Base-by-base conservation (phyloP, 495 filamentous ascomycete species). In the Geopyxis carbonaria region DNA sequence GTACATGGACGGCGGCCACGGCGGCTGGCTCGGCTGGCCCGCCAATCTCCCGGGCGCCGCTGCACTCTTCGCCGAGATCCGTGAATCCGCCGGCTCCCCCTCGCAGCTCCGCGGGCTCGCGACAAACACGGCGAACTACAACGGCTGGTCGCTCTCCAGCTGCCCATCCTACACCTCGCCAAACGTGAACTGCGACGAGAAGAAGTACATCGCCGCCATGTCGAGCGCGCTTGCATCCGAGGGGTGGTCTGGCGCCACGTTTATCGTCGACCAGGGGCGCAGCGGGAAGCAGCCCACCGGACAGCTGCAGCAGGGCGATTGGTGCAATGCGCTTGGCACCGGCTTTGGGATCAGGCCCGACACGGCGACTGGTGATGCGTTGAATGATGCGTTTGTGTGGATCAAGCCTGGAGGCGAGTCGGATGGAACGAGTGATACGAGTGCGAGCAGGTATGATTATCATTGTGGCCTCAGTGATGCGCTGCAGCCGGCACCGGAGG, bases 1-100 rank as follows among this genome's bases (percentile, higher is more conserved):
- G 80, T 86, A 89, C 59, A 47, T 89, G 34, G 81, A 89, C 53
- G 80, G 77, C 40, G 80, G 77, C 57, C 75, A 80, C 64, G 75
- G 67, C 38, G 80, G 81, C 47, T 89, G 80, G 80, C 40, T 55
- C 7, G 80, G 81, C 47, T 89, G 81, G 81, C 61, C 72, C 31
- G 77, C 71, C 42, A 86, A 89, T 64, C 67, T 85, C 46, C 53
- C 65, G 45, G 76, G 76, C 36, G 79, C 76, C 15, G 80, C 79
- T 14, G 56, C 72, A 52, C 66, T 79, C 47, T 78, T 73, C 46
- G 77, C 68, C 46, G 53, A 65, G 42, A 68, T 78, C 22, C 84
- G 75, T 64, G 76, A 68, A 51, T 57, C 62, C 35, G 78, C 76
- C 13, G 69, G 72, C 21, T 65, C 59, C 20, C 81, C 80, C 27